Conservation (phyloP, 2,329 filamentous ascomycete genomes). For the Diaporthe longicolla region DNA sequence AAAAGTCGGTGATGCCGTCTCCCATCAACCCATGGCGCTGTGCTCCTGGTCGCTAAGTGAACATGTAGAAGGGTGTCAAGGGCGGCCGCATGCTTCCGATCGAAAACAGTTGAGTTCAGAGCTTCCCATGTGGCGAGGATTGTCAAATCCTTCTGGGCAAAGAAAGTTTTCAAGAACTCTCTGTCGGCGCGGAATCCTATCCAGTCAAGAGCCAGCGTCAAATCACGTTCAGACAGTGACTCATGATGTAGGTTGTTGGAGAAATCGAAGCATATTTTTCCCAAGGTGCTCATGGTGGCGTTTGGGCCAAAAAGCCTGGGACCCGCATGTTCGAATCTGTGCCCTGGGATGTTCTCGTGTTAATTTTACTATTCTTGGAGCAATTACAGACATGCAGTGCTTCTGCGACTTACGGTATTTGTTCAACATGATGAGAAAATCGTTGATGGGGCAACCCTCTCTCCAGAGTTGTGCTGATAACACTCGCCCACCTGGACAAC, state of each 20-base stretch:
- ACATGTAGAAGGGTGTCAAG: neutral
- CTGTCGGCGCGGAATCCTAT: neutral
- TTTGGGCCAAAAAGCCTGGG: neutral
- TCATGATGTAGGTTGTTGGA: neutral
- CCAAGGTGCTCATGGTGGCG: neutral
- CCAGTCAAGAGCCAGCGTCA: neutral
- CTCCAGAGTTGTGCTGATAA: neutral
- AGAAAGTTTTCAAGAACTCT: neutral
- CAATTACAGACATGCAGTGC: neutral
- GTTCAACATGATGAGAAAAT: neutral
- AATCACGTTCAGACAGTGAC: neutral
- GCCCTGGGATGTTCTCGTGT: neutral
- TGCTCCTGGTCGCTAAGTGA: neutral
- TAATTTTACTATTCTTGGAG: neutral
- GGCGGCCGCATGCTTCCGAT: neutral
- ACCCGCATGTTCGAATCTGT: neutral
- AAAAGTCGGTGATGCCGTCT: neutral
- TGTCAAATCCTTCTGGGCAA: neutral
- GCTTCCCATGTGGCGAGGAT: neutral
- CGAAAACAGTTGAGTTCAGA: neutral
- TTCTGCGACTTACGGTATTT: neutral
- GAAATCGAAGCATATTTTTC: slow-evolving; percentile 5
- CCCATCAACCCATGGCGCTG: neutral
- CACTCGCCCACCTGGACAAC: too few relatives aligned
- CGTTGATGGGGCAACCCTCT: neutral